Conservation (phyloP, 106 monocot species). For the Allium fistulosum region DNA sequence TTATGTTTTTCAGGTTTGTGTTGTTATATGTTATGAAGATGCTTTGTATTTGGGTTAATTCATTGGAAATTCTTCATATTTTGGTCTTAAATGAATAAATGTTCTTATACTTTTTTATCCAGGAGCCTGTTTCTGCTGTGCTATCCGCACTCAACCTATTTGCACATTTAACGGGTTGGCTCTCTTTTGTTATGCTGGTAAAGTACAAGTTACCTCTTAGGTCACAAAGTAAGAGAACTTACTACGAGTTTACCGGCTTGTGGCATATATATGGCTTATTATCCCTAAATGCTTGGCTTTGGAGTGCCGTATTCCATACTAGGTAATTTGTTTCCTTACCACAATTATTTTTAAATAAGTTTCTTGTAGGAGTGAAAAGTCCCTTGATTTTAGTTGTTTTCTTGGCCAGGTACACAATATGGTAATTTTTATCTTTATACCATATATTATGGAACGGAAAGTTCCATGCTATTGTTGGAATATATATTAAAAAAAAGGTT, state of each 20-base stretch:
- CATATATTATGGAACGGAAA: too few relatives aligned
- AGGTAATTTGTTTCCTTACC: conserved; percentile 22
- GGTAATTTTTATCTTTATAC: too few relatives aligned
- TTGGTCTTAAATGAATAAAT: background rate
- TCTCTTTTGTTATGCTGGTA: conserved; percentile 60
- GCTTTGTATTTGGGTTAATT: background rate
- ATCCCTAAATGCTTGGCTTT: conserved; percentile 93
- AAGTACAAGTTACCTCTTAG: conserved; percentile 77
- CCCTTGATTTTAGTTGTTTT: too few relatives aligned
- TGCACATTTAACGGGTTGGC: conserved; percentile 74
- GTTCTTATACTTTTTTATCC: conserved; percentile 3
- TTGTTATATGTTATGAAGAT: background rate
- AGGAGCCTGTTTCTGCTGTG: conserved; percentile 86
- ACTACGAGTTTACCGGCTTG: conserved; percentile 85
- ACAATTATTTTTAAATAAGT: too few relatives aligned
- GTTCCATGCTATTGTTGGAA: too few relatives aligned
- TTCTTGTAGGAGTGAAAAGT: too few relatives aligned
- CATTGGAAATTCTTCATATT: background rate
- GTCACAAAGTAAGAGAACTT: conserved; percentile 65
- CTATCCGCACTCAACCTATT: conserved; percentile 76
- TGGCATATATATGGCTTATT: conserved; percentile 91
- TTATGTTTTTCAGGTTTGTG: conserved; percentile 45
- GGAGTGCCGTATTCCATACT: conserved; percentile 91
- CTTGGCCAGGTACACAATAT: too few relatives aligned
- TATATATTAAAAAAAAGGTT: too few relatives aligned